Evolutionary conservation across 306 rosid genomes (phyloP).

Genomic region (Bauhinia variegata): DNA sequence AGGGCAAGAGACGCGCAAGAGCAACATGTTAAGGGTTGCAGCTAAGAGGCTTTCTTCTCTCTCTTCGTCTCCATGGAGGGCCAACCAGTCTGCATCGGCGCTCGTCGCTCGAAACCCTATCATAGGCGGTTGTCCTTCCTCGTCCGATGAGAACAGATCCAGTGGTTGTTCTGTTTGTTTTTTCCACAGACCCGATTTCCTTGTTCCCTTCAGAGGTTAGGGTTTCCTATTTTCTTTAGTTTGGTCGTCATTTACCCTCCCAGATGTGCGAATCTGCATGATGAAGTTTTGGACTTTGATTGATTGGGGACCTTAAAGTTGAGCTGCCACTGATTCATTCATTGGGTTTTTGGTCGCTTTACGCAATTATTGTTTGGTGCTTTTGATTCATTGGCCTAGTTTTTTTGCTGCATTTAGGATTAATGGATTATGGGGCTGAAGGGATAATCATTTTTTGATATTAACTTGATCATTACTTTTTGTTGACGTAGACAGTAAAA

Average conservation of each 20-base stretch:
- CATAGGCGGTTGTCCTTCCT: conserved; percentile 27
- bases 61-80: too few species aligned
- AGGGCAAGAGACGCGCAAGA: too few species aligned
- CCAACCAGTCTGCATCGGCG: too few species aligned
- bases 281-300: background rate
- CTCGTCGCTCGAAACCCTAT: too few species aligned
- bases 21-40: too few species aligned
- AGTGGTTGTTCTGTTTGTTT: conserved; percentile 6
- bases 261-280: background rate
- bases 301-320: background rate
- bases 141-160: conserved; percentile 44
- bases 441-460: too few species aligned
- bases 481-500: background rate
- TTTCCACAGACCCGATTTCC: conserved; percentile 32
- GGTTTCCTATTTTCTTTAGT: background rate
- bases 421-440: too few species aligned
- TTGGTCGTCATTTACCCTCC: background rate
- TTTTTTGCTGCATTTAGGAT: too few species aligned
- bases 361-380: background rate
- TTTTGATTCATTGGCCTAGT: conserved; percentile 22
- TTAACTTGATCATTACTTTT: conserved; percentile 17
- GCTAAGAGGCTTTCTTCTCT: too few species aligned
- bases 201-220: conserved; percentile 48
- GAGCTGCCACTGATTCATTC: conserved; percentile 1
- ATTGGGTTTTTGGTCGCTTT: background rate